A percentile compares a stretch with the other conserved stretches of the same genome.
Evolutionary conservation across 202 grass and related monocot species (phyloP).

Genomic region (Cymbopogon flexuosus): DNA sequence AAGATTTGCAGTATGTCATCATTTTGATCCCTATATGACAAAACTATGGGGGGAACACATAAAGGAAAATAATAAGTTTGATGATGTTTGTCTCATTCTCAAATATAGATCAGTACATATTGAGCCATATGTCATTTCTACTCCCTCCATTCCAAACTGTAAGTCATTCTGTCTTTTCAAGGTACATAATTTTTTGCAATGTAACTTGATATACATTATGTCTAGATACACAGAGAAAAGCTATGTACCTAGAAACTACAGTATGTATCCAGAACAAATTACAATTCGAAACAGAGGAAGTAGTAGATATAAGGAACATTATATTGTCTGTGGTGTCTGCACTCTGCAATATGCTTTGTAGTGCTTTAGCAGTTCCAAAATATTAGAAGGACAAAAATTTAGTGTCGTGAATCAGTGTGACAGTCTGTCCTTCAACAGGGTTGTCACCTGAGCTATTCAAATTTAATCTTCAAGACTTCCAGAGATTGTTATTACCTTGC

Average conservation of each 20-base stretch:
- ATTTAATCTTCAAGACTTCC: background rate
- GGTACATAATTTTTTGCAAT: no score
- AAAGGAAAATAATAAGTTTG: background rate
- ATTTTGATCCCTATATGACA: background rate
- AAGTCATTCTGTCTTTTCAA: no score
- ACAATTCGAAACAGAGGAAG: no score
- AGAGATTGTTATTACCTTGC: conserved; percentile 37
- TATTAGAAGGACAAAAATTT: background rate
- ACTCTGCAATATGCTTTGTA: background rate
- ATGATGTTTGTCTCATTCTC: background rate
- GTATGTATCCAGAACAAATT: no score
- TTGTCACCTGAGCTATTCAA: background rate
- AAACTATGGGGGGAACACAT: background rate
- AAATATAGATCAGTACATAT: background rate
- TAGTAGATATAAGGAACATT: background rate
- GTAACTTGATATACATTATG: no score
- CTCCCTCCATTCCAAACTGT: background rate
- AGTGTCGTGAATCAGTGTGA: background rate
- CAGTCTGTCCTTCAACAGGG: no score
- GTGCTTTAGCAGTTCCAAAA: conserved; percentile 5
- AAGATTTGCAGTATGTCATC: background rate
- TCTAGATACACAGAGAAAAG: no score
- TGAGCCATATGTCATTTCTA: background rate
- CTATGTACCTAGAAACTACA: no score
- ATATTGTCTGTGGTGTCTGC: background rate